These are phyloP conservation scores for Hawksworthiomyces lignivorus DNA, from an alignment of 2,329 filamentous ascomycete genomes.

Conservation along the genomic window DNA sequence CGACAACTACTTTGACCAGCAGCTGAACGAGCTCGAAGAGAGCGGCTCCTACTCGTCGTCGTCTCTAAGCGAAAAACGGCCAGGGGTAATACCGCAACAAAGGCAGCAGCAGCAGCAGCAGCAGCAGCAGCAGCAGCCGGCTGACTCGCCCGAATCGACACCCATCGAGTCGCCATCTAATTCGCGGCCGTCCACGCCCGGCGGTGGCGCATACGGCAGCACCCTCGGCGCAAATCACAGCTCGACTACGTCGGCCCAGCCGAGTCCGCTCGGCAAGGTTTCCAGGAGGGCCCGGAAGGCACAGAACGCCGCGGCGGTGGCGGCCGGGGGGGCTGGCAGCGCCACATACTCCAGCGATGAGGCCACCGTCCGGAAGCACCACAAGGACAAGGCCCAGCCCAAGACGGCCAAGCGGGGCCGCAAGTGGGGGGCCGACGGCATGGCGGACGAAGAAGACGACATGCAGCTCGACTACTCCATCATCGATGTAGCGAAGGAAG, in stretches of 20 bases:
- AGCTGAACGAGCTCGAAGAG: conserved; percentile 72
- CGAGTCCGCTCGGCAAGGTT: conserved; percentile 65
- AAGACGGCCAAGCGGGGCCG: conserved; percentile 72
- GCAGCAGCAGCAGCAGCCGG: too few species aligned
- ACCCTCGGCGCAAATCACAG: conserved; percentile 45
- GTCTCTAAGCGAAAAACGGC: conserved; percentile 32
- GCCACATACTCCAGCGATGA: conserved; percentile 75
- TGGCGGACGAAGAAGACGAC: conserved; percentile 75
- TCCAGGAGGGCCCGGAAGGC: conserved; percentile 71
- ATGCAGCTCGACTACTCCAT: conserved; percentile 86
- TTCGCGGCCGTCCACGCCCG: conserved; percentile 73
- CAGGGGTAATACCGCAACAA: conserved; percentile 17
- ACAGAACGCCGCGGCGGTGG: conserved; percentile 37
- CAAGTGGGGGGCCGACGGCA: conserved; percentile 85
- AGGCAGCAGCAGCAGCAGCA: too few species aligned
- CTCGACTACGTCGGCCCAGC: conserved; percentile 54
- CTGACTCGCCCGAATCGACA: conserved; percentile 57
- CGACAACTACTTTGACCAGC: conserved; percentile 89
- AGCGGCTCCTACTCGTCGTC: too few species aligned
- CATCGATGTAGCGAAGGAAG: conserved; percentile 45
- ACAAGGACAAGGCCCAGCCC: conserved; percentile 36
- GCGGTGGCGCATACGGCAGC: conserved; percentile 44
- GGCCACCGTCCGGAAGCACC: conserved; percentile 46
- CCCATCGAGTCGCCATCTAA: conserved; percentile 63
- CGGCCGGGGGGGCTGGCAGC: conserved; percentile 47